Evolutionary conservation across 805 yeast genomes (phyloP).

Genomic region (Hanseniaspora nectarophila): DNA sequence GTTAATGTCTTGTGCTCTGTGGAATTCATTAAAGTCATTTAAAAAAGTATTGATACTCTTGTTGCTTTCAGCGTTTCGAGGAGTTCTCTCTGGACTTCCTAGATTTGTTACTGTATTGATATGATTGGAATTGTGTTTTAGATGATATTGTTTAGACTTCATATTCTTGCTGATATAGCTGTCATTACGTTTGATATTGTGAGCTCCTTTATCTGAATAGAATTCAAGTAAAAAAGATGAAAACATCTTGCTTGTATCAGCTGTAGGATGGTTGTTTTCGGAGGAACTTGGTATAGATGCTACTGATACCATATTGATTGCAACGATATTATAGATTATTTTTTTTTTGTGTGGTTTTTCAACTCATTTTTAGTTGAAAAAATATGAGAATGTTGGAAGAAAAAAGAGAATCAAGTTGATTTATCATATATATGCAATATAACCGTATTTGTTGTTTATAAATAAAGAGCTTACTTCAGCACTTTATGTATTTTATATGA

Average conservation of each 20-base stretch:
- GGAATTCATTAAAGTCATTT: slow-evolving; percentile 16
- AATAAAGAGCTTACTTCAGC: no score
- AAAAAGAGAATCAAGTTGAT: no score
- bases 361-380: no score
- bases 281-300: not conserved
- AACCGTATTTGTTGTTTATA: no score
- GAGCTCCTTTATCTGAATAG: not conserved
- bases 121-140: slow-evolving; percentile 7
- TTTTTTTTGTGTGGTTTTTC: no score
- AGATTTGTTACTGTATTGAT: slow-evolving; percentile 14
- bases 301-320: not conserved
- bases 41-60: slow-evolving; percentile 5
- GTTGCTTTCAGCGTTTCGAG: not conserved
- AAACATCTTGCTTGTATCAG: not conserved
- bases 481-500: no score
- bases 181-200: not conserved
- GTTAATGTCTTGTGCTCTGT: slow-evolving; percentile 17
- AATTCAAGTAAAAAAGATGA: not conserved
- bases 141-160: slow-evolving; percentile 2
- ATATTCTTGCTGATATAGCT: not conserved
- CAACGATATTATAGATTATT: no score
- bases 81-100: not conserved
- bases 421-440: no score
- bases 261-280: not conserved
- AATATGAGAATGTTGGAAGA: no score